phyloP scores from a whole-genome alignment of 805 yeast species.

The Blastobotrys americana region DNA sequence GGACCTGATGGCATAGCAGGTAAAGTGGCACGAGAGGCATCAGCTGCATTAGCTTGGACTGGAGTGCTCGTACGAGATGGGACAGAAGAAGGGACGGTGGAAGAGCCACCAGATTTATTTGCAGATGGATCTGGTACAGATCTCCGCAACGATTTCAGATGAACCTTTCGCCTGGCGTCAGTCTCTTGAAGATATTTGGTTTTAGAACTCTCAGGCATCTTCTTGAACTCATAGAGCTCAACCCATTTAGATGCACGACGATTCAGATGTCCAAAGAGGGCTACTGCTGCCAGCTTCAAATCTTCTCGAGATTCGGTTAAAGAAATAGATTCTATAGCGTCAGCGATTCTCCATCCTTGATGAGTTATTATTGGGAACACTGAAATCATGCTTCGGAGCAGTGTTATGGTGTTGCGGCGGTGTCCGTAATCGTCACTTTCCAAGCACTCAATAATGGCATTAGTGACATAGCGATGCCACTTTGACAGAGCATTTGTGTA shows the following conservation, averaged over 20 bases:
- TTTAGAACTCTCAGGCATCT: slow-evolving; percentile 21
- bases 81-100: no score
- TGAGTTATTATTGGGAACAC: slow-evolving; percentile 62
- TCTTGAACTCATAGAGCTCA: slow-evolving; percentile 22
- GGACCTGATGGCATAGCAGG: no score
- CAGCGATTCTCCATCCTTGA: slow-evolving; percentile 50
- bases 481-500: slow-evolving; percentile 39
- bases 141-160: background rate
- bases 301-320: slow-evolving; percentile 65
- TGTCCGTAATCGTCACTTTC: slow-evolving; percentile 57
- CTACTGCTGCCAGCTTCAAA: slow-evolving; percentile 60
- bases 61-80: no score
- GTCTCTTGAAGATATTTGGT: slow-evolving; percentile 5
- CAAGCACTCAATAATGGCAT: slow-evolving; percentile 39
- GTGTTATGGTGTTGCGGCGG: slow-evolving; percentile 70
- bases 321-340: slow-evolving; percentile 42
- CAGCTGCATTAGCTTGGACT: no score
- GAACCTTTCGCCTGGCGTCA: background rate
- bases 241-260: slow-evolving; percentile 23
- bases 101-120: no score
- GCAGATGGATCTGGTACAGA: no score
- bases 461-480: slow-evolving; percentile 49
- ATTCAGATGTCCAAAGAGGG: slow-evolving; percentile 25
- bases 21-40: no score
- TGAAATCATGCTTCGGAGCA: slow-evolving; percentile 57